Base-by-base conservation (phyloP, 2,329 filamentous ascomycete genomes). In the Seiridium unicorne region DNA sequence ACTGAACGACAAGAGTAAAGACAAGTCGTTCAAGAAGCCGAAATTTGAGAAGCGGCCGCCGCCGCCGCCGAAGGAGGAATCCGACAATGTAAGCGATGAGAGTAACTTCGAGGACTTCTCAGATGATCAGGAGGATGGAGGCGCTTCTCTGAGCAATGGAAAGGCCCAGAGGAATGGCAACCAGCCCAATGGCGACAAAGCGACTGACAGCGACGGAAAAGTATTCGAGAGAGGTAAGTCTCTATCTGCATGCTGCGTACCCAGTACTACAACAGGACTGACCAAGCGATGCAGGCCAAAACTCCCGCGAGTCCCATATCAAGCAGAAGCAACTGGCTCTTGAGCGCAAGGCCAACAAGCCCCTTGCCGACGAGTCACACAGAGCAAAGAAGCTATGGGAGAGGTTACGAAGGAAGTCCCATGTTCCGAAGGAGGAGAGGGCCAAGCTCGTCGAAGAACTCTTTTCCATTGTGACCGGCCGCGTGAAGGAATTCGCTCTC, bases 381-480 rank as follows among this genome's bases (percentile, higher is more conserved):
- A 89, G 93, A 63, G 91, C 92, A 58, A 99, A 99, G 83, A 96
- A 97, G 80, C 85, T 99, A 57, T 99, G 95, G 96, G 95, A 99
- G 80, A 87, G 91, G 63, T 79, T 99, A 72, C 89, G 95, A 65
- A 84, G 92, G 68, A 98, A 98, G 79, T 97, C 93, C 3, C 92
- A 97, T 69, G 92, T 99, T 1, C 90, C 93, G 46, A 88, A 89
- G 69, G 91, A 96, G 44, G 93, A 99, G 79, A 86, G 95, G 63
- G 89, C 94, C 75, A 84, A 89, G 73, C 84, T 99, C 46, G 90
- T 98, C 53, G 85, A 89, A 62, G 94, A 99, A 79, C 84, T 99
- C 34, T 98, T 96, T 75, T 83, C 84, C 60, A 96, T 99, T 70
- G 91, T 97, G 69, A 95, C 91, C 32, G 94, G 93, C 57, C 87